Evolutionary conservation across 2,329 filamentous ascomycete genomes (phyloP).

Genomic region (Diaporthe longicolla): DNA sequence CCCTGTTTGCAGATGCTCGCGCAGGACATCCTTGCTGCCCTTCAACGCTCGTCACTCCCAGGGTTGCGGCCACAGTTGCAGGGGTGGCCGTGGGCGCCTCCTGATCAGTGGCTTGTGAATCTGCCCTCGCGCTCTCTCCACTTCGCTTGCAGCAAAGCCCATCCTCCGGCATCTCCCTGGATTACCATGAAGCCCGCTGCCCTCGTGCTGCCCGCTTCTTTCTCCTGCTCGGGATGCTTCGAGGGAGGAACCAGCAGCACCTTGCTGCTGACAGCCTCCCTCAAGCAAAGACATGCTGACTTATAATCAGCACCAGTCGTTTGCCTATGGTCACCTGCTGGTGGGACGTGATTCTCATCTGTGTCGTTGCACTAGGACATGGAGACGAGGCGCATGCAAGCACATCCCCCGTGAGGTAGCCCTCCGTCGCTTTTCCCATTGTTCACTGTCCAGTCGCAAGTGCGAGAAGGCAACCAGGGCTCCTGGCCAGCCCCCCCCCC

Average conservation of each 20-base stretch:
- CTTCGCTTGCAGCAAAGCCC: constrained; percentile 27
- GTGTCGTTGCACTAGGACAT: constrained; percentile 7
- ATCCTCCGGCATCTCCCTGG: constrained; percentile 23
- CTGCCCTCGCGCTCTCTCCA: constrained; percentile 29
- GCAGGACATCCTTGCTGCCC: constrained; percentile 32
- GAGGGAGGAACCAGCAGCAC: neutral
- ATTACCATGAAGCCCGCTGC: neutral
- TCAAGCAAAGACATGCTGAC: constrained; percentile 13
- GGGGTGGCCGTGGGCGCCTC: constrained; percentile 26
- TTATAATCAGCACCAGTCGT: constrained; percentile 18
- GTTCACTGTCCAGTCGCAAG: constrained; percentile 38
- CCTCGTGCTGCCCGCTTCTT: constrained; percentile 18
- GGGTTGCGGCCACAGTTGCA: constrained; percentile 33
- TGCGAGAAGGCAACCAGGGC: constrained; percentile 32
- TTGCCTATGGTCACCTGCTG: constrained; percentile 16
- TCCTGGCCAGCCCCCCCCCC: constrained; percentile 40
- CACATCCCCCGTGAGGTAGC: constrained; percentile 25
- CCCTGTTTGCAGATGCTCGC: constrained; percentile 34
- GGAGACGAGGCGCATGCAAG: constrained; percentile 18
- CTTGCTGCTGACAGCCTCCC: constrained; percentile 6
- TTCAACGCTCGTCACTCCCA: constrained; percentile 28
- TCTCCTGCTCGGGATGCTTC: neutral
- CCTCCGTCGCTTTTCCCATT: constrained; percentile 28
- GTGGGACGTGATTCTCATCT: neutral
- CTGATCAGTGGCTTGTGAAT: constrained; percentile 35